Percentiles rank a stretch among this genome's conserved stretches.
Conservation (phyloP, 305 asterid genomes). For the Fraxinus sp. region DNA sequence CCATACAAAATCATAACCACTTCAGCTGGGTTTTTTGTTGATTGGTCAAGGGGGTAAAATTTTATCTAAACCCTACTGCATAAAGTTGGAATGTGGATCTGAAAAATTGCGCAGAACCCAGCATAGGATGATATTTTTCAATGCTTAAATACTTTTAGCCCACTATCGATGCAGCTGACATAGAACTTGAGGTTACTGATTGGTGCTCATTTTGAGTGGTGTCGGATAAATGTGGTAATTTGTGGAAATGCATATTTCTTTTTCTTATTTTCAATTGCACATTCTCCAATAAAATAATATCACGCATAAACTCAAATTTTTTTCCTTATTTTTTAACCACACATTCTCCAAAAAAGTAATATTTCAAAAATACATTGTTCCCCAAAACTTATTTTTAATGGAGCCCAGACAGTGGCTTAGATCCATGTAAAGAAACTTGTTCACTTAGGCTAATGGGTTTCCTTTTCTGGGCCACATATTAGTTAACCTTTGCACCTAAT, state of each 20-base stretch:
- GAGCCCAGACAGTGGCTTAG: background rate
- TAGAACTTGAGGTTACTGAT: background rate
- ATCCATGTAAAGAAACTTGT: background rate
- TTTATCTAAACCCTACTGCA: background rate
- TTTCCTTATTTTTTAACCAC: too few species aligned
- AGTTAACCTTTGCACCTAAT: conserved; percentile 14
- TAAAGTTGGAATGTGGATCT: background rate
- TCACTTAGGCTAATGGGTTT: background rate
- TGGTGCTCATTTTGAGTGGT: background rate
- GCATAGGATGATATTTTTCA: background rate
- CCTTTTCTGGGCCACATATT: background rate
- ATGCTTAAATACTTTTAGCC: background rate
- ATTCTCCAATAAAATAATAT: background rate
- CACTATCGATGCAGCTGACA: background rate
- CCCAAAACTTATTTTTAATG: too few species aligned
- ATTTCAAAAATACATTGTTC: too few species aligned
- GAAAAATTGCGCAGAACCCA: background rate
- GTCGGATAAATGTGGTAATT: background rate
- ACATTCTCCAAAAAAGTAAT: too few species aligned
- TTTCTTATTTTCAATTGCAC: background rate
- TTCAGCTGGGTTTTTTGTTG: background rate
- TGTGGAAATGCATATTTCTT: background rate
- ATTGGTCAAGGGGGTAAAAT: background rate
- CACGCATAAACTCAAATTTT: background rate
- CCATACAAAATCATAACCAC: background rate